Conservation (phyloP, 495 filamentous ascomycete genomes). For the Podospora australis region DNA sequence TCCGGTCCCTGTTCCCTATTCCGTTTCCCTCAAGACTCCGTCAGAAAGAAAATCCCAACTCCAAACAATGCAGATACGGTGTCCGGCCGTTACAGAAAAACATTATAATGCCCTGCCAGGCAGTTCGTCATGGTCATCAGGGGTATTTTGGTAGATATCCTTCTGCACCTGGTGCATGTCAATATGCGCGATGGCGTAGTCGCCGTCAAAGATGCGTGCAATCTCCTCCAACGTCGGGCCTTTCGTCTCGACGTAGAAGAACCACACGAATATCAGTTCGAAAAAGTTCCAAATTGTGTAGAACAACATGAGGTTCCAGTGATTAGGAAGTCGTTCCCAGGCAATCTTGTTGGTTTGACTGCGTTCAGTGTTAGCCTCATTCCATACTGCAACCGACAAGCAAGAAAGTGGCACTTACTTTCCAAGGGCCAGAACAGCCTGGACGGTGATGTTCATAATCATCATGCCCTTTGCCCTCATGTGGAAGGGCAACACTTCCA, state of each 20-base stretch:
- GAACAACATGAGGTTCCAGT: slow-evolving; percentile 59
- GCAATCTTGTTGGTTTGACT: slow-evolving; percentile 58
- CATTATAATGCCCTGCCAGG: slow-evolving; percentile 12
- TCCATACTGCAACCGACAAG: not conserved
- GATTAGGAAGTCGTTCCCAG: slow-evolving; percentile 45
- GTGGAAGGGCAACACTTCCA: slow-evolving; percentile 63
- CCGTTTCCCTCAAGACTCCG: too few relatives aligned
- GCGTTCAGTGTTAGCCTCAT: slow-evolving; percentile 15
- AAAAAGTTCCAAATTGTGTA: slow-evolving; percentile 56
- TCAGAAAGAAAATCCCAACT: too few relatives aligned
- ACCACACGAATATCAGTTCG: slow-evolving; percentile 57
- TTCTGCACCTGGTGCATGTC: slow-evolving; percentile 43
- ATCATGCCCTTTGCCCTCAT: slow-evolving; percentile 67
- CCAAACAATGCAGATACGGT: too few relatives aligned
- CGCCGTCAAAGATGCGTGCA: slow-evolving; percentile 53
- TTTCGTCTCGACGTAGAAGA: slow-evolving; percentile 61
- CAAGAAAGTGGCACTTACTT: slow-evolving; percentile 29
- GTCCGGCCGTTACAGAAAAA: too few relatives aligned
- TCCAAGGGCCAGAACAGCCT: slow-evolving; percentile 53
- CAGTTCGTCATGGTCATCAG: slow-evolving; percentile 23
- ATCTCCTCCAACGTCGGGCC: slow-evolving; percentile 60
- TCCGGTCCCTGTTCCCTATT: too few relatives aligned
- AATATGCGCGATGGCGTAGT: slow-evolving; percentile 45
- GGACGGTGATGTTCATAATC: slow-evolving; percentile 55
- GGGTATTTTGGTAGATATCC: slow-evolving; percentile 33